Evolutionary conservation across 257 asterid genomes (phyloP).

Genomic region (Jaltomata sinuosa): DNA sequence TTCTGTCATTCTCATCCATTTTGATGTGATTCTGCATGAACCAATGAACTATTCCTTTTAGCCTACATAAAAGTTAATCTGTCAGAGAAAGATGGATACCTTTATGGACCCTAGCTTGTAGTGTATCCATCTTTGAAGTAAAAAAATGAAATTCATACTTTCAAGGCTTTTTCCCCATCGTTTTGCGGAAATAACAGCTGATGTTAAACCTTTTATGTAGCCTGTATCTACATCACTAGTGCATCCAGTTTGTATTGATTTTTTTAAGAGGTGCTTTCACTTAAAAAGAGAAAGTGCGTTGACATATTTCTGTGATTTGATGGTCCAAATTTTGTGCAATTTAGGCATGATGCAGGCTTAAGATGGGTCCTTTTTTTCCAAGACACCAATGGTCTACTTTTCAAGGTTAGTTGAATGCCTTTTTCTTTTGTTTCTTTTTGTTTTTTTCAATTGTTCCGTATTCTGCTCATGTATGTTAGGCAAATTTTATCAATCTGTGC

Average conservation of each 20-base stretch:
- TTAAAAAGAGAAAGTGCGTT: neutral
- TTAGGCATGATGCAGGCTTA: constrained; percentile 74
- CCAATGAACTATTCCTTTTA: neutral
- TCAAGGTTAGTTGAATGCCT: constrained; percentile 49
- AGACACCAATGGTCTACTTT: constrained; percentile 96
- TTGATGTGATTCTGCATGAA: neutral
- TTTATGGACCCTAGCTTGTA: neutral
- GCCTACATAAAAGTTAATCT: neutral
- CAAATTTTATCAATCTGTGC: neutral
- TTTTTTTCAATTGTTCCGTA: neutral
- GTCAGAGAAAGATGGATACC: neutral
- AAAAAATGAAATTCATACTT: neutral
- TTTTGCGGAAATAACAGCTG: neutral
- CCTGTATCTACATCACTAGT: neutral
- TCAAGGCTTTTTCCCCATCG: neutral
- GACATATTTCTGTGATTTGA: neutral
- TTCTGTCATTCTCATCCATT: neutral
- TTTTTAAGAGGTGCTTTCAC: neutral
- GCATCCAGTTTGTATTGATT: neutral
- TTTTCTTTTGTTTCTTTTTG: neutral
- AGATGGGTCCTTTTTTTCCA: constrained; percentile 96
- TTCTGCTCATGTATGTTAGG: neutral
- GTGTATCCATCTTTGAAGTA: neutral
- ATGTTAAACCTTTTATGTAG: neutral
- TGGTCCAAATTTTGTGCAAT: constrained; percentile 2